phyloP scores from a whole-genome alignment of 1,284 basidiomycete species.

The Vanrija sp. region DNA sequence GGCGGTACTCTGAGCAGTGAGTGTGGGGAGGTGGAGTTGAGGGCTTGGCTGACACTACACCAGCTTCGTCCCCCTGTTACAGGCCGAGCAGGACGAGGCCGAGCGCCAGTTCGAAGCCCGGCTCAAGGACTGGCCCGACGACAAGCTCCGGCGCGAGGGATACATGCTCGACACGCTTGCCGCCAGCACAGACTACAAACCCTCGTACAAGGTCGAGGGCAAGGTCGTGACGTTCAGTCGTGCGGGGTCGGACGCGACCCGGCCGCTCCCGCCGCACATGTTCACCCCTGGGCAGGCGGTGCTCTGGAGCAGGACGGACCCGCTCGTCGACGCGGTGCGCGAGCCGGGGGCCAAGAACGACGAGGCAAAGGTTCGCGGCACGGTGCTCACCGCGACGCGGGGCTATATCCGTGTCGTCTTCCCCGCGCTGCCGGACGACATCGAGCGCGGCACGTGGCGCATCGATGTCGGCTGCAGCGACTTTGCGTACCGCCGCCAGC shows the following conservation, averaged over 20 bases:
- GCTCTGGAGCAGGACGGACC: constrained; percentile 61
- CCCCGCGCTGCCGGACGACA: constrained; percentile 49
- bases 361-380: constrained; percentile 56
- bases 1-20: constrained; percentile 34
- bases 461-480: constrained; percentile 68
- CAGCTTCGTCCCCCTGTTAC: constrained; percentile 63
- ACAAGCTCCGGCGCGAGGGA: constrained; percentile 61
- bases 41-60: neutral
- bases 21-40: constrained; percentile 10
- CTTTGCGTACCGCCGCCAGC: constrained; percentile 66
- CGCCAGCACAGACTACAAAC: constrained; percentile 31
- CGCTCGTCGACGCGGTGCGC: constrained; percentile 36
- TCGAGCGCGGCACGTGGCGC: constrained; percentile 58
- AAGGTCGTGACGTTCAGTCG: constrained; percentile 53
- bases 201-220: constrained; percentile 12
- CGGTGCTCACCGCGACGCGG: constrained; percentile 54
- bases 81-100: constrained; percentile 62
- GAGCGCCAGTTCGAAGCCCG: constrained; percentile 58
- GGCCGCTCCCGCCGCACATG: constrained; percentile 18
- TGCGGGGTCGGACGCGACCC: constrained; percentile 58
- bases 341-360: constrained; percentile 27
- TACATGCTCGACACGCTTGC: constrained; percentile 63
- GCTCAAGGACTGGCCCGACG: constrained; percentile 61
- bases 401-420: constrained; percentile 59
- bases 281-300: constrained; percentile 59